Percentiles rank a stretch among this genome's conserved stretches.
These are phyloP conservation scores for Lophiotrema nucula DNA, from an alignment of 495 filamentous ascomycete genomes.

Conservation along the genomic window DNA sequence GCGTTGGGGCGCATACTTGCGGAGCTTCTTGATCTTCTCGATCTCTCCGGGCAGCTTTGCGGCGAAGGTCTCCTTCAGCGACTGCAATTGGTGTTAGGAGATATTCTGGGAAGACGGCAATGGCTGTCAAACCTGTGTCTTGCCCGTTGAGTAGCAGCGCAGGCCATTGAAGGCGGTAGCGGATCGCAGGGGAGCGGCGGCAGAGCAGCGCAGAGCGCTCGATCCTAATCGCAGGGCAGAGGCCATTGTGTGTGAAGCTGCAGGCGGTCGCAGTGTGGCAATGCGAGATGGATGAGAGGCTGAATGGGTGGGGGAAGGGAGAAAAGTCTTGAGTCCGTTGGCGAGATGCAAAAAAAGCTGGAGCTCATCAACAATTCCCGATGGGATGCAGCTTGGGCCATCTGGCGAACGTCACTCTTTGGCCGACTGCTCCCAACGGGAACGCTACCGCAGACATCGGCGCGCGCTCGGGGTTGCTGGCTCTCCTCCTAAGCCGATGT, in stretches of 20 bases:
- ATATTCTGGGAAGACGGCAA: not conserved
- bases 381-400: slow-evolving; percentile 11
- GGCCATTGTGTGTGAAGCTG: slow-evolving; percentile 61
- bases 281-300: slow-evolving; percentile 11
- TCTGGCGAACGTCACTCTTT: not conserved
- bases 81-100: slow-evolving; percentile 54
- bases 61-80: slow-evolving; percentile 97
- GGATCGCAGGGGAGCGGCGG: slow-evolving; percentile 56
- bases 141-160: slow-evolving; percentile 82
- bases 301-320: not conserved
- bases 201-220: slow-evolving; percentile 71
- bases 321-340: slow-evolving; percentile 12
- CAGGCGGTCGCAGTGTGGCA: slow-evolving; percentile 24
- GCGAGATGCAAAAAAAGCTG: slow-evolving; percentile 17
- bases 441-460: not conserved
- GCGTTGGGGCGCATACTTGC: slow-evolving; percentile 66
- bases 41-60: slow-evolving; percentile 91
- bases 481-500: slow-evolving; percentile 15
- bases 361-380: slow-evolving; percentile 25
- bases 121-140: slow-evolving; percentile 67
- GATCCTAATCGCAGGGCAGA: slow-evolving; percentile 73
- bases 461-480: not conserved
- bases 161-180: slow-evolving; percentile 71
- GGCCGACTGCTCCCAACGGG: not conserved
- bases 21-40: slow-evolving; percentile 97